These are phyloP conservation scores for Neurospora crassa DNA, from an alignment of 2,329 filamentous ascomycete species.

Conservation along the genomic window DNA sequence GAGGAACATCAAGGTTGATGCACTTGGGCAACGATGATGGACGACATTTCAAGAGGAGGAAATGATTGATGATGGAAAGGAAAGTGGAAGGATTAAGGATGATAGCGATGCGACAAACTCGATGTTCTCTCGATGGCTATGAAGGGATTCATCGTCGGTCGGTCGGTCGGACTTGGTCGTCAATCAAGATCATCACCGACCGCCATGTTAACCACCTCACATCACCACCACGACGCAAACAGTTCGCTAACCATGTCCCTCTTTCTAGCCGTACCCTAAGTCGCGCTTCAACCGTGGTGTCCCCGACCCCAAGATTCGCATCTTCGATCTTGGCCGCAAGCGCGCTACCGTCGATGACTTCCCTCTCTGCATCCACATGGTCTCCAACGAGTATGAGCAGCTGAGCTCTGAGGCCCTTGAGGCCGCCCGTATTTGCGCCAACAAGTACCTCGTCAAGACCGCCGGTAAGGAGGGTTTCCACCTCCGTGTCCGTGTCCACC, in stretches of 20 bases:
- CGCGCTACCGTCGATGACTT: constrained; percentile 98
- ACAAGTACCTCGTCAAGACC: constrained; percentile 83
- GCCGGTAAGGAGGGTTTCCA: constrained; percentile 67
- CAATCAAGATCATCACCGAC: not conserved
- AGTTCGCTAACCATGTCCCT: constrained; percentile 50
- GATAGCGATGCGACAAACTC: not conserved
- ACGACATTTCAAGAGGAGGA: constrained; percentile 1
- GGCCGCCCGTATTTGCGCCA: constrained; percentile 99
- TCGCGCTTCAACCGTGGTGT: constrained; percentile 99
- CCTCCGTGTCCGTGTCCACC: constrained; percentile 79
- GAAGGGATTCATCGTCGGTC: constrained; percentile 1
- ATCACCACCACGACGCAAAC: not conserved
- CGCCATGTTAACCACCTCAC: not conserved
- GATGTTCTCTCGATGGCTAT: constrained; percentile 14
- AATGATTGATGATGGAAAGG: constrained; percentile 1
- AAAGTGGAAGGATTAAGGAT: not conserved
- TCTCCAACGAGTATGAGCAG: constrained; percentile 99
- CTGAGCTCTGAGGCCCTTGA: constrained; percentile 98
- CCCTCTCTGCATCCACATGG: constrained; percentile 97
- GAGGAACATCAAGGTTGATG: not conserved
- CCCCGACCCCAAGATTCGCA: constrained; percentile 73
- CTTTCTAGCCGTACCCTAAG: constrained; percentile 84
- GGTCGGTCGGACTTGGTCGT: not conserved
- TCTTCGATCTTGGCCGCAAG: constrained; percentile 99
- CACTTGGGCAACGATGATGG: not conserved